phyloP scores from a whole-genome alignment of 352 stramenopile genomes.

The Pythium scleroteichum region DNA sequence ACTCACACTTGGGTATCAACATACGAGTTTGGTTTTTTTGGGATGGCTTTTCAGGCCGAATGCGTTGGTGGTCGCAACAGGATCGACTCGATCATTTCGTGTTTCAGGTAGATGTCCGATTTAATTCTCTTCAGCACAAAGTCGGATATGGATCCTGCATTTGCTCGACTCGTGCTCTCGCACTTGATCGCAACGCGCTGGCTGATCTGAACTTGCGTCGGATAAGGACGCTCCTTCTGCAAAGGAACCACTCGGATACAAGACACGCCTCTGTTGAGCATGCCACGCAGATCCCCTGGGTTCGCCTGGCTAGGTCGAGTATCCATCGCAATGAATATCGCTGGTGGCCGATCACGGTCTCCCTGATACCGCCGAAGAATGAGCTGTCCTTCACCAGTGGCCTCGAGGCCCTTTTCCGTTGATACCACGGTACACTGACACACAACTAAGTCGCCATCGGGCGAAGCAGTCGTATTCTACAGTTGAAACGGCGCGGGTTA shows the following conservation, averaged over 20 bases:
- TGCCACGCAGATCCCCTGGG: neutral
- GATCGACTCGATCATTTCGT: neutral
- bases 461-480: neutral
- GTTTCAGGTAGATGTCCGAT: neutral
- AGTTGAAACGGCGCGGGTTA: neutral
- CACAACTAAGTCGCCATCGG: neutral
- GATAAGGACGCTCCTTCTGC: neutral
- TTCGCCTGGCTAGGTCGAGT: neutral
- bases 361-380: neutral
- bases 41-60: too few relatives aligned
- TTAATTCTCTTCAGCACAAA: neutral
- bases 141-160: neutral
- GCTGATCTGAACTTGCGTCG: neutral
- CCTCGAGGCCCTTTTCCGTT: neutral
- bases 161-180: neutral
- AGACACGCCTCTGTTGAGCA: neutral
- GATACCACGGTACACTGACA: neutral
- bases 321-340: neutral
- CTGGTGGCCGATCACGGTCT: neutral
- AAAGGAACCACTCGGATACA: neutral
- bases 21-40: too few relatives aligned
- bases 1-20: too few relatives aligned
- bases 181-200: neutral
- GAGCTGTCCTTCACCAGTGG: neutral
- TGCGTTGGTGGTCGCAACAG: neutral